Evolutionary conservation across 2,329 filamentous ascomycete genomes (phyloP), one percentile per base, ranked within the genome.

Genomic region (Periconia sp.): DNA sequence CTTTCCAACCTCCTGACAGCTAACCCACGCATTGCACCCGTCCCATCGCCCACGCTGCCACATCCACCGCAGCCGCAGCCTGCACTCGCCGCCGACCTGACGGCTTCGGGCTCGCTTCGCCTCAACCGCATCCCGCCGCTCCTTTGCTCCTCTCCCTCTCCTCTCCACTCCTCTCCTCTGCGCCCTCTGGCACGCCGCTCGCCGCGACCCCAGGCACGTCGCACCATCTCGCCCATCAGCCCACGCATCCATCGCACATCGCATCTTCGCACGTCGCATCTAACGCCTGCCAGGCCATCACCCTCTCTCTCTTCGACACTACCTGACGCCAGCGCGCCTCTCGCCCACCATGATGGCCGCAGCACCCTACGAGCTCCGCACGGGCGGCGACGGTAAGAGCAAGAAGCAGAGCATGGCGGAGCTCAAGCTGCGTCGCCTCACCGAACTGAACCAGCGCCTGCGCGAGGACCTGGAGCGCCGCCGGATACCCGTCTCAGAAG

Each of bases 381-480:
- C 79, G 48, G 83, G 81, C 56, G 82, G 82, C 58, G 82, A 84
- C 67, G 77, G 80, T 59, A 84, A 82, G 81, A 95, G 92, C 79
- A 97, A 95, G 79, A 96, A 96, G 81, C 94, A 97, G 78, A 96
- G 90, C 71, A 97, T 99, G 89, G 92, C 92, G 61, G 94, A 99
- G 73, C 83, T 99, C 56, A 99, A 99, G 82, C 84, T 97, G 65
- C 87, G 94, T 66, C 88, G 94, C 56, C 81, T 99, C 74, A 97
- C 92, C 50, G 94, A 99, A 78, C 84, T 99, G 65, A 99, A 97
- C 81, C 90, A 90, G 74, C 87, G 94, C 62, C 78, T 99, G 72
- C 89, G 92, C 65, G 94, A 99, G 75, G 94, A 99, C 72, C 80
- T 99, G 54, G 94, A 97, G 65, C 85, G 94, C 70, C 91, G 95